Evolutionary conservation across 2,329 filamentous ascomycete species (phyloP), one percentile per base, ranked within the genome.

Genomic region (Tetracladium maxilliforme): DNA sequence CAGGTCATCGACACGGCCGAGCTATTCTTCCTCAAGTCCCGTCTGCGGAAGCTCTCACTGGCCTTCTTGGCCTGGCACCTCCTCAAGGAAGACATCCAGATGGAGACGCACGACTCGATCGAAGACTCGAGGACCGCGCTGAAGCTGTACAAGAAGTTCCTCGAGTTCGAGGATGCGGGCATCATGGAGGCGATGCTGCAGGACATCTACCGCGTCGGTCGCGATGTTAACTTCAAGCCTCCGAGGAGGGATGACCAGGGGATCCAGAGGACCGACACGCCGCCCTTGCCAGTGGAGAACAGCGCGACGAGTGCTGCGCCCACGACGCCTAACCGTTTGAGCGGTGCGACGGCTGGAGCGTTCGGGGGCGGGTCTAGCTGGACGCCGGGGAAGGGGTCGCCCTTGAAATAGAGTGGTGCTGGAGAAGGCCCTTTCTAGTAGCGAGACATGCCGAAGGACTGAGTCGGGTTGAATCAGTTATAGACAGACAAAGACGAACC

Each of bases 1-100:
- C 90, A 98, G 47, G 78, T 93, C 18, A 83, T 98, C 28, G 90
- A 98, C 51, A 98, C 92, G 0, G 84, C 86, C 37, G 78, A 92
- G 34, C 63, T 93, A 3, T 95, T 92, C 56, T 92, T 80, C 51
- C 72, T 92, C 30, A 72, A 77, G 28, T 64, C 70, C 10, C 76
- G 83, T 16, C 67, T 82, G 26, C 73, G 92, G n/a, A 90, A 86
- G 44, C 67, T 98, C 3, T 90, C 79, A 6, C 62, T 98, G 12
- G 80, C 87, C 15, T 95, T 94, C 47, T 56, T 98, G 11, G 86
- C 90, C 1, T 93, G 84, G 78, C 74, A 75, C 26, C 64, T 98
- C 7, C 70, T 98, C 21, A 84, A 84, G 40, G 83, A 95, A 49
- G 83, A 87, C 42, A 94, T 98, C 32, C 92, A 98, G 51, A 66